Evolutionary conservation across 805 yeast genomes (phyloP).

Genomic region (Candida ficus): DNA sequence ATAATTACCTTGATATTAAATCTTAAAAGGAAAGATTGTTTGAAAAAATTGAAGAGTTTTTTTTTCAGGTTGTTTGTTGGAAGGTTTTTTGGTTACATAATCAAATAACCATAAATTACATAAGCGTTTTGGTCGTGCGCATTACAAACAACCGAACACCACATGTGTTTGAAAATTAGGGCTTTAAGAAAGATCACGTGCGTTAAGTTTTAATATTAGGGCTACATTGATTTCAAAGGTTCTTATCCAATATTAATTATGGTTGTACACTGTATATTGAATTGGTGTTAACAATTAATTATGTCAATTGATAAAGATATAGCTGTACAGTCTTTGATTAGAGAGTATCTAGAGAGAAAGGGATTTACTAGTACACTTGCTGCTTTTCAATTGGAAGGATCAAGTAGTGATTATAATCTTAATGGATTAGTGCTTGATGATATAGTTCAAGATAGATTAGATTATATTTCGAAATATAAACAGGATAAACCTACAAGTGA

Average conservation of each 20-base stretch:
- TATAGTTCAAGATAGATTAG: slow-evolving; percentile 34
- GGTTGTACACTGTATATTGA: too few species aligned
- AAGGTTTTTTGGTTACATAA: neutral
- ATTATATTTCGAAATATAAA: slow-evolving; percentile 22
- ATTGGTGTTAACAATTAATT: too few species aligned
- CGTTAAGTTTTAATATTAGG: neutral
- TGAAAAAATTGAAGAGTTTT: slow-evolving; percentile 10
- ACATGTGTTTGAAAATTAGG: neutral
- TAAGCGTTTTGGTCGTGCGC: neutral
- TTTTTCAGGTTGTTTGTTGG: slow-evolving; percentile 2
- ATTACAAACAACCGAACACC: neutral
- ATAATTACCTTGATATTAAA: slow-evolving; percentile 11
- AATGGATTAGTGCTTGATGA: slow-evolving; percentile 27
- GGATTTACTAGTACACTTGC: slow-evolving; percentile 32
- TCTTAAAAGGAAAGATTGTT: slow-evolving; percentile 3
- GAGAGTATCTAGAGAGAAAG: slow-evolving; percentile 1
- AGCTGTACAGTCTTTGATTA: neutral
- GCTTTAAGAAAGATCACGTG: neutral
- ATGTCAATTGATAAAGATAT: neutral
- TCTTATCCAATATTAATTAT: too few species aligned
- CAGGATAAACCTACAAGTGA: neutral
- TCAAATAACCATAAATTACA: neutral
- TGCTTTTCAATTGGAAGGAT: neutral
- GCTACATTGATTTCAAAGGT: too few species aligned
- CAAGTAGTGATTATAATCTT: neutral